Evolutionary conservation across 495 filamentous ascomycete species (phyloP).

Genomic region (Letharia lupina): DNA sequence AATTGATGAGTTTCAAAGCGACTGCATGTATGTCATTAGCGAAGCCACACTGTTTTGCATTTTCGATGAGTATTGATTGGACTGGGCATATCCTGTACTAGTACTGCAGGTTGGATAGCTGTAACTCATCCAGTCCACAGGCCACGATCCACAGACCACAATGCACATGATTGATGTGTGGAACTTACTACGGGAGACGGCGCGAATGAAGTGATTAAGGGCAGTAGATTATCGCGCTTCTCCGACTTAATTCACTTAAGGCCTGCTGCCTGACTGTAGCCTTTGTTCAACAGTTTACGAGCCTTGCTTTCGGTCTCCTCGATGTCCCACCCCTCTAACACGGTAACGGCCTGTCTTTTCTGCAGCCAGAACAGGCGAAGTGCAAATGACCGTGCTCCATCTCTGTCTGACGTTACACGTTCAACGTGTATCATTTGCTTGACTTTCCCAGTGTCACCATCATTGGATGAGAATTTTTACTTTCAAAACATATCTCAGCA

Average conservation of each 20-base stretch:
- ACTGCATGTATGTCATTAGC: constrained; percentile 19
- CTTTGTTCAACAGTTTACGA: neutral
- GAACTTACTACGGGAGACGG: neutral
- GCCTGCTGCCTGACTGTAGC: neutral
- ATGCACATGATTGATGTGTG: constrained; percentile 3
- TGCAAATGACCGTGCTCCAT: neutral
- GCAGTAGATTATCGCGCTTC: neutral
- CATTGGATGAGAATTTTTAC: neutral
- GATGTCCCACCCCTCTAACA: neutral
- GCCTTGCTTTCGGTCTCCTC: neutral
- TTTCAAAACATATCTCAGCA: too few species aligned
- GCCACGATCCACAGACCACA: neutral
- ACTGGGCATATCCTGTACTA: constrained; percentile 7
- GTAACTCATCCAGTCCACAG: neutral
- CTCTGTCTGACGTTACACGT: neutral
- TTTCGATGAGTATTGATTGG: constrained; percentile 3
- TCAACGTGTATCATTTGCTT: neutral
- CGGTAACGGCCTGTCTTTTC: neutral
- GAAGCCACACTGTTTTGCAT: constrained; percentile 19
- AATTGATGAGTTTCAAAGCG: constrained; percentile 22
- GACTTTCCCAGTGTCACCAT: neutral
- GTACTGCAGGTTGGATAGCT: constrained; percentile 8
- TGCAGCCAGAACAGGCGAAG: neutral
- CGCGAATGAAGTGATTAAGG: neutral
- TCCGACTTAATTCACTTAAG: neutral